Conservation (phyloP, 2,329 filamentous ascomycete genomes). For the Trichoderma atrobrunneum region DNA sequence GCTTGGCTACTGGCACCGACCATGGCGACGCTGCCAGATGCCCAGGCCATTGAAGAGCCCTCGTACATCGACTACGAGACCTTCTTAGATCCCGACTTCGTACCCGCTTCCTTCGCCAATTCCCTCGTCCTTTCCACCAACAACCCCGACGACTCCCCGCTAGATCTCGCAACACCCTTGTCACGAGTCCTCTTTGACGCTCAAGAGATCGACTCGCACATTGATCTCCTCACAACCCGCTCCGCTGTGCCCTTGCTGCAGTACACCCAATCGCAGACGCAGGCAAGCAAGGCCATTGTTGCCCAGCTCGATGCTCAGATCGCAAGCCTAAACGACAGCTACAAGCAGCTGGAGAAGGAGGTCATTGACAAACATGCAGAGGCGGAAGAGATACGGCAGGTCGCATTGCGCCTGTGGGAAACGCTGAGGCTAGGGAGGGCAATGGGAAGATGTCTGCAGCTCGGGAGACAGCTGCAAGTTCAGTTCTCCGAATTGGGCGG, state of each 20-base stretch:
- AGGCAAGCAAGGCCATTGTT: conserved; percentile 69
- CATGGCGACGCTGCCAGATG: conserved; percentile 14
- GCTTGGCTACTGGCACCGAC: not conserved
- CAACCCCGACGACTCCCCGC: conserved; percentile 81
- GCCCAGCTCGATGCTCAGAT: conserved; percentile 77
- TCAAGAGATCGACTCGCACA: conserved; percentile 94
- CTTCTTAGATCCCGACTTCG: conserved; percentile 82
- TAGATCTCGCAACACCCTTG: conserved; percentile 91
- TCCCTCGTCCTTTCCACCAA: conserved; percentile 85
- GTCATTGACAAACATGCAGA: conserved; percentile 82
- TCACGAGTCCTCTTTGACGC: conserved; percentile 94
- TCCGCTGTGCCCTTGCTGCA: conserved; percentile 77
- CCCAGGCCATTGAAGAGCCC: conserved; percentile 43
- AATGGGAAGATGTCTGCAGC: conserved; percentile 73
- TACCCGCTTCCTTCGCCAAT: conserved; percentile 80
- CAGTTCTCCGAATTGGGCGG: conserved; percentile 66
- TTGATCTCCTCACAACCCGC: conserved; percentile 82
- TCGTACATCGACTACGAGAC: conserved; percentile 96
- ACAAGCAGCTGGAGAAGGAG: conserved; percentile 80
- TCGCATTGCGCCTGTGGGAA: conserved; percentile 75
- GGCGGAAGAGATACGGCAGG: conserved; percentile 76
- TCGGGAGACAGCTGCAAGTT: conserved; percentile 84
- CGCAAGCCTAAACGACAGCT: conserved; percentile 75
- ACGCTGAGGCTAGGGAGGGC: conserved; percentile 74
- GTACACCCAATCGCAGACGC: conserved; percentile 72